Base-by-base conservation (phyloP, 148 eudicot species). In the Euryodendron excelsum region DNA sequence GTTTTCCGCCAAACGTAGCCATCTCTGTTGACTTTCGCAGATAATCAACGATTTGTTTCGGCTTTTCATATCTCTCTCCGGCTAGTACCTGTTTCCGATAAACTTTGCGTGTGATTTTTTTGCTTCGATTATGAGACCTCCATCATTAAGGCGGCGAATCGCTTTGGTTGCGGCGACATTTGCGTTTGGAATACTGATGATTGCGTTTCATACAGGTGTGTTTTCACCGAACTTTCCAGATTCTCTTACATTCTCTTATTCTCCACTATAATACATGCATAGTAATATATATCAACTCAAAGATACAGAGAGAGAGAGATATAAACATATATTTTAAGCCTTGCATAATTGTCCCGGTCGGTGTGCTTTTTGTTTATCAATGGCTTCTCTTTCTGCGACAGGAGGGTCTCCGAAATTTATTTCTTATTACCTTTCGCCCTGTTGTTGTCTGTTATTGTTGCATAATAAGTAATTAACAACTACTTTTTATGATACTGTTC, bases 161-260 rank as follows among this genome's bases (percentile, higher is more conserved):
- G 77, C 85, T 78, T 79, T 86, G 39, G 78, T 84, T 79, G 80
- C 80, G 74, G 86, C 87, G 80, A 33, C 80, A 13, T 60, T 87
- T 74, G 76, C 81, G 78, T 65, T 63, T 36, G 81, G 84, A 12
- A 59, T 89, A 44, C 47, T 89, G 12, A 37, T 80, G 61, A 25
- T 74, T 50, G 52, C 72, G 21, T 34, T 62, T 13, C 55, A 10
- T 72, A 56, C 81, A 60, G 89, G 90, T 88, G 33, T 17, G 48
- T 30, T 21, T 55, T 72, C 63, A 62, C 47, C 59, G 33, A 53
- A 44, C 41, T 21, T n/a, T 11, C 23, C 45, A 75, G 25, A 65
- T 67, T 23, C 39, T 31, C 59, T 68, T 20, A 3, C 41, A 45
- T 66, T 47, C 68, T 25, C 41, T 56, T 47, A n/a, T 13, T 3